Conservation (phyloP, 2,329 filamentous ascomycete species). For the Elsinoe australis region DNA sequence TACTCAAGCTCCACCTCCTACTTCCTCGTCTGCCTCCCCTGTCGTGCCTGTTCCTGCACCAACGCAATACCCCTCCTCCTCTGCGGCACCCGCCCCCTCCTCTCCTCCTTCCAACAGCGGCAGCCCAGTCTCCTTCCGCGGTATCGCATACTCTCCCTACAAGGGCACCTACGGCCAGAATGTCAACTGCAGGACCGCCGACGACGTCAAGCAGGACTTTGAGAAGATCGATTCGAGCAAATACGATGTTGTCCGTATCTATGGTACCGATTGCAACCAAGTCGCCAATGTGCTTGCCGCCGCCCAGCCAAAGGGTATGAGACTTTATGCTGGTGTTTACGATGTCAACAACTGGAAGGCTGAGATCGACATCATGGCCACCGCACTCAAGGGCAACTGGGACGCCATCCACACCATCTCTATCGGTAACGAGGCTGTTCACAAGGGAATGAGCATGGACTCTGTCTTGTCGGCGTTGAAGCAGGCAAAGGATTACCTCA, state of each 20-base stretch:
- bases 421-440: constrained; percentile 75
- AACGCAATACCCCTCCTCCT: constrained; percentile 22
- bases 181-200: constrained; percentile 54
- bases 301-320: constrained; percentile 56
- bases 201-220: constrained; percentile 59
- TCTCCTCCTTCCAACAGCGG: constrained; percentile 18
- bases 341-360: constrained; percentile 44
- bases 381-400: constrained; percentile 59
- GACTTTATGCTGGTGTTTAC: constrained; percentile 69
- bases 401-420: constrained; percentile 60
- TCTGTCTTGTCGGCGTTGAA: constrained; percentile 53
- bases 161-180: constrained; percentile 33
- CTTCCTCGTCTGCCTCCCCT: constrained; percentile 4
- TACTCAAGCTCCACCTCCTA: no score
- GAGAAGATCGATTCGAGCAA: constrained; percentile 45
- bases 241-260: constrained; percentile 64
- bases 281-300: constrained; percentile 55
- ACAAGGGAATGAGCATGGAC: constrained; percentile 48
- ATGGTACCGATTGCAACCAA: constrained; percentile 74
- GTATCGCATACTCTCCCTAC: constrained; percentile 54
- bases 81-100: constrained; percentile 23
- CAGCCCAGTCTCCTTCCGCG: constrained; percentile 31
- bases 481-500: constrained; percentile 51
- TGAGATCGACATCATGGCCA: constrained; percentile 55
- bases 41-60: constrained; percentile 21